Evolutionary conservation across 768 basidiomycete species (phyloP).

Genomic region (Lentinula raphanica): DNA sequence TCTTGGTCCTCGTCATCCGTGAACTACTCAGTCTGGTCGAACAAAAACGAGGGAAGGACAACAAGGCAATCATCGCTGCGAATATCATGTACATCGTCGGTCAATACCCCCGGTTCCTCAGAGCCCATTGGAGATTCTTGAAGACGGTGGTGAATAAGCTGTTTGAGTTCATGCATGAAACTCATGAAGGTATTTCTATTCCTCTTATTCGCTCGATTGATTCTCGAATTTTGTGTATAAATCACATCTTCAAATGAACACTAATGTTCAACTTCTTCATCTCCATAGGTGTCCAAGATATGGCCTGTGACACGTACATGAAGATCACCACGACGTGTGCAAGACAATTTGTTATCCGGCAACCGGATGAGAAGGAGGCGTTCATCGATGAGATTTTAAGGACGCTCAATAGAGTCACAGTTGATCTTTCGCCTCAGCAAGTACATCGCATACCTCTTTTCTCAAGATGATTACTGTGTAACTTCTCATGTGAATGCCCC

Average conservation of each 20-base stretch:
- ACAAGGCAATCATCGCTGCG: slow-evolving; percentile 97
- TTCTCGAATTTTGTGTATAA: too few relatives aligned
- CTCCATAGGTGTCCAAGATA: slow-evolving; percentile 99
- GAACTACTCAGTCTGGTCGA: slow-evolving; percentile 94
- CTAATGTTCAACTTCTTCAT: slow-evolving; percentile 1
- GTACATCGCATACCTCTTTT: too few relatives aligned
- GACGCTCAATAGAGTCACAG: slow-evolving; percentile 86
- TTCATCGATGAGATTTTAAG: slow-evolving; percentile 97
- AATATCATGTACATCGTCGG: slow-evolving; percentile 99
- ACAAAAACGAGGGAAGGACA: slow-evolving; percentile 98
- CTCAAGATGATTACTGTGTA: too few relatives aligned
- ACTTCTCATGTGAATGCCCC: too few relatives aligned
- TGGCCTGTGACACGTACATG: slow-evolving; percentile 99
- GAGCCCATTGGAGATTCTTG: slow-evolving; percentile 99
- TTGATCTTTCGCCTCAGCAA: slow-evolving; percentile 91
- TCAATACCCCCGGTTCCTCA: slow-evolving; percentile 98
- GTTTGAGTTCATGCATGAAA: slow-evolving; percentile 99
- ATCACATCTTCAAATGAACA: slow-evolving; percentile 3
- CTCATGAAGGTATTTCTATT: slow-evolving; percentile 72
- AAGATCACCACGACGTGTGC: slow-evolving; percentile 99
- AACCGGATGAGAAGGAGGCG: slow-evolving; percentile 93
- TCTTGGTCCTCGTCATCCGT: slow-evolving; percentile 98
- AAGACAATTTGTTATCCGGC: slow-evolving; percentile 97
- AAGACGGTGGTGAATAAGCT: slow-evolving; percentile 99
- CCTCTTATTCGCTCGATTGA: too few relatives aligned